Evolutionary conservation across 495 filamentous ascomycete species (phyloP).

Genomic region (Cercophora sp.): DNA sequence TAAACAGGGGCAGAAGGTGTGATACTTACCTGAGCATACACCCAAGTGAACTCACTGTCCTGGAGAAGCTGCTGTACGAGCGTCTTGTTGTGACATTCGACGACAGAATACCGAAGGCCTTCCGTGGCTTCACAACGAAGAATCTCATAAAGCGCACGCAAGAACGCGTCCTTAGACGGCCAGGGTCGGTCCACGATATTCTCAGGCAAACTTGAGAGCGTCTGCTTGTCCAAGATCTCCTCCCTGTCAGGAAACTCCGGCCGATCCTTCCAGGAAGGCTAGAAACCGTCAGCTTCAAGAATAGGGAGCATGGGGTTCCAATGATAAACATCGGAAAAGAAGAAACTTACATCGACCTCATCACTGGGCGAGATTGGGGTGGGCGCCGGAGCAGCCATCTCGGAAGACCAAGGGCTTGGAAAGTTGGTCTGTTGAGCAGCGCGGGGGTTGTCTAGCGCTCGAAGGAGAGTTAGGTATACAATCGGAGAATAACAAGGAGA

Average conservation of each 20-base stretch:
- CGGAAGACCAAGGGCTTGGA: too few relatives aligned
- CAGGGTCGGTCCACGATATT: conserved; percentile 37
- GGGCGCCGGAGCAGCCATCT: too few relatives aligned
- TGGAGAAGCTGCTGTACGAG: too few relatives aligned
- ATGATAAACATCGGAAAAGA: neutral
- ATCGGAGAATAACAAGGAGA: too few relatives aligned
- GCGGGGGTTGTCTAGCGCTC: too few relatives aligned
- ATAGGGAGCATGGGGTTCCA: too few relatives aligned
- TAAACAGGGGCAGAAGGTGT: neutral
- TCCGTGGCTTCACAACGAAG: conserved; percentile 62
- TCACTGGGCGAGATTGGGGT: too few relatives aligned
- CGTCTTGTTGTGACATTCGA: too few relatives aligned
- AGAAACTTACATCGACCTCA: neutral
- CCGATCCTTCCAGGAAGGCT: conserved; percentile 32
- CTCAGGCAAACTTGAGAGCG: too few relatives aligned
- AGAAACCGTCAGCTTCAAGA: too few relatives aligned
- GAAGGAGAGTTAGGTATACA: too few relatives aligned
- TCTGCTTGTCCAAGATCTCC: conserved; percentile 34
- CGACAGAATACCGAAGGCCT: conserved; percentile 58
- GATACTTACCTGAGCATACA: conserved; percentile 69
- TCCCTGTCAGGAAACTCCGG: conserved; percentile 43
- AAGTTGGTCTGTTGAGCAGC: too few relatives aligned
- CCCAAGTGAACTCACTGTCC: conserved; percentile 54
- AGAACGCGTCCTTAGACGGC: conserved; percentile 49
- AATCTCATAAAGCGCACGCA: conserved; percentile 61